Evolutionary conservation across 345 rosid genomes (phyloP), one percentile per base, ranked within the genome.

Genomic region (Salix udensis): DNA sequence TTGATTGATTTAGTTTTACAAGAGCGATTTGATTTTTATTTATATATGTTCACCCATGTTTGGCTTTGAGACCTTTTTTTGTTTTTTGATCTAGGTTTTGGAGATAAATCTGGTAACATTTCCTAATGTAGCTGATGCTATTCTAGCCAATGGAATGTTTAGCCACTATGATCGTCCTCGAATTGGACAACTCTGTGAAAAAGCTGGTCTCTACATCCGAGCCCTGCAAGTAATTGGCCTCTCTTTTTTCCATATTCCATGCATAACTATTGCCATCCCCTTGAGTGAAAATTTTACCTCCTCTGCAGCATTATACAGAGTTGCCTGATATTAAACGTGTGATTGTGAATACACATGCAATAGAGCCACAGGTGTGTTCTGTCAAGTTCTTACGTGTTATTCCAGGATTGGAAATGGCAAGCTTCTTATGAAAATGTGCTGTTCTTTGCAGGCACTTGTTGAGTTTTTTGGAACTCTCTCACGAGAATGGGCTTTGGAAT

Each of bases 391-490:
- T 76, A 5, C 7, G 3, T 67, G 5, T 12, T 52, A 21, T 52
- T 61, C 62, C 67, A 5, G 44, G 61, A 53, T 30, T 76, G 61
- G 36, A 65, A 42, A 44, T 42, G 44, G 6, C 13, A 24, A 11
- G 13, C 16, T 5, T 31, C 62, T 76, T 1, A 76, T 61, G 21
- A 16, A 30, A 55, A 21, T 21, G n/a, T 42, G 19, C 64, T 72
- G 37, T 67, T 67, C 72, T 68, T 75, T 84, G 74, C 90, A 94
- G 99, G 89, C 97, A 7, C 96, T 96, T 72, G 99, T 96, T 36
- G 99, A 96, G 85, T 96, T 96, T 84, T 92, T 96, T 61, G 99
- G 99, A 50, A 92, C 98, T 76, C 97, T 96, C 67, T 96, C 99
- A 50, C 87, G 92, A 67, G 99, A 96, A 70, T 96, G 99, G 99